These are phyloP conservation scores for Botrytis elliptica DNA, from an alignment of 2,329 filamentous ascomycete species.

Conservation along the genomic window DNA sequence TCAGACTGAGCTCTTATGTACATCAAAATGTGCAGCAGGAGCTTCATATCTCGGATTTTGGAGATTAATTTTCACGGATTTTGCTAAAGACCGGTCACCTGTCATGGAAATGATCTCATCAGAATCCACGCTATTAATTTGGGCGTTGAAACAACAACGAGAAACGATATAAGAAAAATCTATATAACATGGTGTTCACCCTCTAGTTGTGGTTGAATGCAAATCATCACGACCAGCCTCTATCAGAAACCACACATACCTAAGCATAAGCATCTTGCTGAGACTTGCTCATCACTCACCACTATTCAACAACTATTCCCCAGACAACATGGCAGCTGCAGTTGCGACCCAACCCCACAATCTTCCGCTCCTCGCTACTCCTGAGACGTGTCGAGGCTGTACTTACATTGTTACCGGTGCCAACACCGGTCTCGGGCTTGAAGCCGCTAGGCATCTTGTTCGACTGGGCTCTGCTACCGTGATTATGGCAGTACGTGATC, in stretches of 20 bases:
- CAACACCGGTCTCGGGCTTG: conserved; percentile 46
- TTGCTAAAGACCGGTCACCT: background rate
- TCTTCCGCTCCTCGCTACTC: conserved; percentile 2
- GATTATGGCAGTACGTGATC: conserved; percentile 44
- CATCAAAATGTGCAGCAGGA: background rate
- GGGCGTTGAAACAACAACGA: background rate
- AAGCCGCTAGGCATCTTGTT: conserved; percentile 43
- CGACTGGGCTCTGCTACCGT: conserved; percentile 40
- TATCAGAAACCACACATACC: background rate
- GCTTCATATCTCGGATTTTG: background rate
- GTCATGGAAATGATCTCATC: background rate
- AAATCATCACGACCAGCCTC: background rate
- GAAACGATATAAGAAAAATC: background rate
- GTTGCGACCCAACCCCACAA: background rate
- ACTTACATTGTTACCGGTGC: conserved; percentile 38
- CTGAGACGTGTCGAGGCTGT: background rate
- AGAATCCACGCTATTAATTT: background rate
- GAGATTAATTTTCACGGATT: background rate
- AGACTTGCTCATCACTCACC: no score
- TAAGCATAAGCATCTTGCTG: background rate
- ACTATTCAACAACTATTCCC: background rate
- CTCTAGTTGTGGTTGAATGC: background rate
- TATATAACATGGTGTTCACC: background rate
- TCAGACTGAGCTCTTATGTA: background rate
- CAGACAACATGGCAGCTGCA: background rate